Conservation (phyloP, 176 grass and related monocot genomes). For the Hordeum marinum region DNA sequence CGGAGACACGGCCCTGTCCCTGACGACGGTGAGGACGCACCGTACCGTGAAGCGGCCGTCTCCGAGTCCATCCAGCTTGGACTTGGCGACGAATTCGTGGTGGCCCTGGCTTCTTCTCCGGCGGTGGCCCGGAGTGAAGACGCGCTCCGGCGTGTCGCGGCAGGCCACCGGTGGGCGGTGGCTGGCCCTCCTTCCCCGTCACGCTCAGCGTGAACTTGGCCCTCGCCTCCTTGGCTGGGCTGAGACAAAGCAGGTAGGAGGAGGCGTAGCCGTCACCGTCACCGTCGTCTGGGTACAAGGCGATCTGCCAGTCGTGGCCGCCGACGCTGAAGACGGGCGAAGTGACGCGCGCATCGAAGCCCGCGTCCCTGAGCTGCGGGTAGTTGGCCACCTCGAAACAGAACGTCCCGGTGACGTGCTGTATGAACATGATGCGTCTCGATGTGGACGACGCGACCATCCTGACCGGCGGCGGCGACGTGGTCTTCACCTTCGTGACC, state of each 20-base stretch:
- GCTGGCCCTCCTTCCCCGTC: neutral
- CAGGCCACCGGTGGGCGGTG: neutral
- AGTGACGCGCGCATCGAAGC: neutral
- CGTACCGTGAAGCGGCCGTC: neutral
- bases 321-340: constrained; percentile 25
- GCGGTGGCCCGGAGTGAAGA: neutral
- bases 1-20: neutral
- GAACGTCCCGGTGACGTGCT: neutral
- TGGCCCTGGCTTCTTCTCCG: too few species aligned
- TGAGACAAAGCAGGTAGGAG: neutral
- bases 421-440: too few species aligned
- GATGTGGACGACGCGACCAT: too few species aligned
- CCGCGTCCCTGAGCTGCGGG: constrained; percentile 18
- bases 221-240: neutral
- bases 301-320: neutral
- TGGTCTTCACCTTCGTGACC: too few species aligned
- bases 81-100: neutral
- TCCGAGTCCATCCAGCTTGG: neutral
- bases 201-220: neutral
- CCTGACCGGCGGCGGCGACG: too few species aligned
- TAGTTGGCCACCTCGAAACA: too few species aligned
- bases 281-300: neutral
- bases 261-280: neutral
- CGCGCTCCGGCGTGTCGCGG: neutral
- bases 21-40: neutral